Base-by-base conservation (phyloP, 805 yeast species). In the Blastobotrys attinorum region DNA sequence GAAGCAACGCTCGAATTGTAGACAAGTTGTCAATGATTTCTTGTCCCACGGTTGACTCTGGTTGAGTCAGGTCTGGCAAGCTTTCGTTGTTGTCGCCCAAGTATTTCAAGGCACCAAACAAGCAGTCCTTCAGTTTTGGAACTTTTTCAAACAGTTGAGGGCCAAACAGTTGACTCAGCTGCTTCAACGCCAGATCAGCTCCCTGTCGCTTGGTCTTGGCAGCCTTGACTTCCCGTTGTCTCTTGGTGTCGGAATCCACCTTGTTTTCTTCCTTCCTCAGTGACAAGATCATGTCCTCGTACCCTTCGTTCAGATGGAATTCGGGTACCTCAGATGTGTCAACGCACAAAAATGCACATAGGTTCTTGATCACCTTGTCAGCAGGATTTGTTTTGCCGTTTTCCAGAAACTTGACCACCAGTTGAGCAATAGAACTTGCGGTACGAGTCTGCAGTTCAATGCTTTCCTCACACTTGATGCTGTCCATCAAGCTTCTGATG, bases 271-370 rank as follows among this genome's bases (percentile, higher is more conserved):
- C 96, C 54, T 85, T 86, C 44, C 77, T 70, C 52, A 88, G 69
- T 1, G 96, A 86, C 42, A 89, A 64, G 10, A 90, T 81, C 11
- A 66, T 66, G 37, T 75, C 77, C 15, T 63, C 70, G 44, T 71
- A 67, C 11, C 64, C 62, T 31, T 75, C 73, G 53, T 84, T 83
- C 37, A 83, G 80, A 13, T 71, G 69, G 57, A 86, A 92, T 56
- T 87, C 97, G 2, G 98, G 98, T 25, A 90, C 96, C 58, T 89
- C 97, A 2, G 92, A 77, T 0, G 96, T 87, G 59, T 90, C 98
- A 25, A 89, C 96, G 65, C 98, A 92, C 41, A 92, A 59, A 59
- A 90, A 90, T 0, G 90, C 95, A 65, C 96, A 85, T 44, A 94
- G 66, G 57, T 92, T 92, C 60, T 86, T 90, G 36, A 86, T 77